Base-by-base conservation (phyloP, 164 flowering plant species). In the Aristolochia contorta region DNA sequence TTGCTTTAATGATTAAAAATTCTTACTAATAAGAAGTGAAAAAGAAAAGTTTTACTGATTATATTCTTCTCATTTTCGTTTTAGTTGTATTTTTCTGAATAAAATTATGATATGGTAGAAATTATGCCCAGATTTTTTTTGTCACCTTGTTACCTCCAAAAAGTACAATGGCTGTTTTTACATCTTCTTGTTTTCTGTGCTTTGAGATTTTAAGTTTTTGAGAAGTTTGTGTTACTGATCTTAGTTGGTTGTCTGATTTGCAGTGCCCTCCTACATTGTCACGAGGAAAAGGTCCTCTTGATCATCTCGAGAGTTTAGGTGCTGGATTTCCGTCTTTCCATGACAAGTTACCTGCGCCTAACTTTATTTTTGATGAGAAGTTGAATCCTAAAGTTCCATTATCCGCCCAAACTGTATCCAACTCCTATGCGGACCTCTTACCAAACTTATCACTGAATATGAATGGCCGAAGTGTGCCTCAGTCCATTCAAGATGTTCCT, bases 361-460 rank as follows among this genome's bases (percentile, higher is more conserved):
- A 77, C 56, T 67, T 84, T 47, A 81, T 83, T 45, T 72, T 83
- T 64, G 86, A 84, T 62, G 89, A 82, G 56, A 79, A 69, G 25
- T 66, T 74, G 58, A 60, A 76, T 43, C 71, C 82, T 5, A 74
- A 79, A 62, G 82, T 80, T 62, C 74, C 79, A 0, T 68, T 76
- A 70, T 73, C 83, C 16, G 37, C 79, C 21, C 76, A 69, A 61
- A 73, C 67, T 69, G 61, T 81, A 67, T 63, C 71, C 10, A 62
- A 57, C 62, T 59, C 81, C 64, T 76, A 65, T 63, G 73, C 78
- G 22, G 91, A 83, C 64, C 67, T 75, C 27, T 78, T 81, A 20
- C 85, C 96, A 20, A 79, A 69, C 70, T 71, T 91, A 49, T 85
- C 96, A 4, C 53, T 94, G 71, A 89, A 96, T 43, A 76, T 78